A percentile compares a stretch with the other conserved stretches of the same genome.
Conservation (phyloP, 768 basidiomycete genomes). For the Tremella mesenterica region DNA sequence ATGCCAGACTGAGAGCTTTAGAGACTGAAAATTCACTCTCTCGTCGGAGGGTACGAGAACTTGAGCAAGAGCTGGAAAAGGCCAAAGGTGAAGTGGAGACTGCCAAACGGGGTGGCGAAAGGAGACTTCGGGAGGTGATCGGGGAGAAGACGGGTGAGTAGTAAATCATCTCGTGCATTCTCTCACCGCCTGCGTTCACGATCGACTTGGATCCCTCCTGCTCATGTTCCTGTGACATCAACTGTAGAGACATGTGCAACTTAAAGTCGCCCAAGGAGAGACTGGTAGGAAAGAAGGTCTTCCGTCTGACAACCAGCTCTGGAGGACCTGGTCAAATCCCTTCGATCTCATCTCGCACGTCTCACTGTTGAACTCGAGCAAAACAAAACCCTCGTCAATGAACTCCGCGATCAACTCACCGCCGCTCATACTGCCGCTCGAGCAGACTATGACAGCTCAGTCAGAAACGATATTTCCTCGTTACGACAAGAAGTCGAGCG, state of each 20-base stretch:
- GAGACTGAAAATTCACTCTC: conserved; percentile 77
- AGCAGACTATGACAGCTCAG: conserved; percentile 1
- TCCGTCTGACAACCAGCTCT: conserved; percentile 52
- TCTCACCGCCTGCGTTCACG: too few relatives aligned
- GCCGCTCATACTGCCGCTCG: background rate
- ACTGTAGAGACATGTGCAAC: too few relatives aligned
- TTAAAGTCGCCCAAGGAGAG: too few relatives aligned
- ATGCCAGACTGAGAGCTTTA: conserved; percentile 57
- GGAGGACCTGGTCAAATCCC: conserved; percentile 64
- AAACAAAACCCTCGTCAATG: conserved; percentile 58
- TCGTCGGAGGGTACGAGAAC: conserved; percentile 64
- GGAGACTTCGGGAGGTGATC: conserved; percentile 64
- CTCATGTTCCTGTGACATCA: too few relatives aligned
- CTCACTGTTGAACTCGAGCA: conserved; percentile 66
- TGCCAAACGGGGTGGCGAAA: conserved; percentile 48
- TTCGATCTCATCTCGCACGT: conserved; percentile 65
- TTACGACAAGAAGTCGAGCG: conserved; percentile 70
- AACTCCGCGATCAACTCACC: conserved; percentile 16
- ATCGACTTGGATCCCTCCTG: too few relatives aligned
- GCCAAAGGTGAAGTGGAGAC: conserved; percentile 49
- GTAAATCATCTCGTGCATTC: background rate
- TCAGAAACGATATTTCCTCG: conserved; percentile 48
- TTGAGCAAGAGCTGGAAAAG: conserved; percentile 76
- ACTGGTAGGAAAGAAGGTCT: too few relatives aligned
- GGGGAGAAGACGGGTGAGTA: conserved; percentile 76